Conservation (phyloP, 768 basidiomycete genomes). For the Calocybe indica region DNA sequence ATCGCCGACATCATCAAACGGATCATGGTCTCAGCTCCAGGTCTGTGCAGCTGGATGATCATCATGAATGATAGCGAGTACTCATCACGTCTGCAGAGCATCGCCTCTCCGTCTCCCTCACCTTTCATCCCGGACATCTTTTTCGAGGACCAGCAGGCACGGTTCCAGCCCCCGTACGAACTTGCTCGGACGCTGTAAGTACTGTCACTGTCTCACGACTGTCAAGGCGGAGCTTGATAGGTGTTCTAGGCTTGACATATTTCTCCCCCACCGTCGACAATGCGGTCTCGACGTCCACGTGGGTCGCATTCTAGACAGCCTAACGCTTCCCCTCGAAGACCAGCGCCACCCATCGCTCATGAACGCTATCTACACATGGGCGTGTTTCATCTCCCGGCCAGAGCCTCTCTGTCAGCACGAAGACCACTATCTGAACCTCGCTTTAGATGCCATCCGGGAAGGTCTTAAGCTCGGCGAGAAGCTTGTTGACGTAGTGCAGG, state of each 20-base stretch:
- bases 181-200: slow-evolving; percentile 64
- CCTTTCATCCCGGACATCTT: slow-evolving; percentile 41
- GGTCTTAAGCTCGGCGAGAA: slow-evolving; percentile 52
- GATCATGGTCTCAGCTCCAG: slow-evolving; percentile 43
- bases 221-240: slow-evolving; percentile 9
- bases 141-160: slow-evolving; percentile 45
- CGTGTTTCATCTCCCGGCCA: slow-evolving; percentile 73
- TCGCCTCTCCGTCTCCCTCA: slow-evolving; percentile 47
- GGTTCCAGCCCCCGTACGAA: slow-evolving; percentile 48
- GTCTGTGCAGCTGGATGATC: slow-evolving; percentile 5
- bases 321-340: slow-evolving; percentile 45
- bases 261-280: slow-evolving; percentile 70
- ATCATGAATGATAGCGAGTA: neutral
- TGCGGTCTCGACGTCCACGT: slow-evolving; percentile 68
- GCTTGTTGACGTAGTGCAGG: slow-evolving; percentile 67
- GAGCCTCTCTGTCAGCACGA: slow-evolving; percentile 68
- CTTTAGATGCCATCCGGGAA: slow-evolving; percentile 58
- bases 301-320: slow-evolving; percentile 56
- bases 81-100: slow-evolving; percentile 20
- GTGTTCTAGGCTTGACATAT: slow-evolving; percentile 61
- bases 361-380: slow-evolving; percentile 80
- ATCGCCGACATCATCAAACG: slow-evolving; percentile 44
- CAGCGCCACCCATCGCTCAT: slow-evolving; percentile 73
- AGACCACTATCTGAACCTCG: slow-evolving; percentile 58
- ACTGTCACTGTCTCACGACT: neutral